A percentile compares a stretch with the other conserved stretches of the same genome.
These are phyloP conservation scores for Aurantiochytrium sp. DNA, from an alignment of 108 stramenopile species.

Conservation along the genomic window DNA sequence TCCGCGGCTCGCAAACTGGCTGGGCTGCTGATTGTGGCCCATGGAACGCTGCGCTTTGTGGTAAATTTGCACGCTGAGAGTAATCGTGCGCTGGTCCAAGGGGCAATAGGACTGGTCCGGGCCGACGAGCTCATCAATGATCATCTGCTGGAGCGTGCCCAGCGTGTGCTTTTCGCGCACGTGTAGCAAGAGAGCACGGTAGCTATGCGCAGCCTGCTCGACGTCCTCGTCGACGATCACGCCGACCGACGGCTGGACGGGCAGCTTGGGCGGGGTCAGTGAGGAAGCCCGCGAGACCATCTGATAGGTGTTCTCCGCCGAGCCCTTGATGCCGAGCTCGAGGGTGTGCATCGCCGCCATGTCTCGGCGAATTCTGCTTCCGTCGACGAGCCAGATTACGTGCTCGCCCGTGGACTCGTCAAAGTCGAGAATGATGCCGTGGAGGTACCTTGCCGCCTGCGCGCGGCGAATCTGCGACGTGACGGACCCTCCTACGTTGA, in stretches of 20 bases:
- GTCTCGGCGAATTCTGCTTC: not conserved
- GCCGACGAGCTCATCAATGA: not conserved
- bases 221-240: not conserved
- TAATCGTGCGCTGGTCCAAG: not conserved
- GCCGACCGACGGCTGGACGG: not conserved
- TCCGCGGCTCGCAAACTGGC: not conserved
- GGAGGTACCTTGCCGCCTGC: not conserved
- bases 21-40: not conserved
- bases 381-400: not conserved
- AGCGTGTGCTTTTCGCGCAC: constrained; percentile 20
- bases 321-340: not conserved
- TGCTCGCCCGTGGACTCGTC: not conserved
- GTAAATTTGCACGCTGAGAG: not conserved
- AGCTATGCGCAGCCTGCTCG: not conserved
- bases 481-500: not conserved
- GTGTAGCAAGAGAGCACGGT: not conserved
- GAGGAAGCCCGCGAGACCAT: not conserved
- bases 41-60: not conserved
- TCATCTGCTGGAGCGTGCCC: not conserved
- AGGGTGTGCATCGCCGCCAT: not conserved
- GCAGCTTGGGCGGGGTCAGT: not conserved
- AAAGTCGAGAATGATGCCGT: not conserved
- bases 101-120: not conserved
- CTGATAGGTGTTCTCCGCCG: not conserved
- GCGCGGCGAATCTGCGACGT: not conserved